A percentile compares a stretch with the other conserved stretches of the same genome.
phyloP scores from a whole-genome alignment of 371 early-diverging fungal species.

The Haplosporangium sp. region DNA sequence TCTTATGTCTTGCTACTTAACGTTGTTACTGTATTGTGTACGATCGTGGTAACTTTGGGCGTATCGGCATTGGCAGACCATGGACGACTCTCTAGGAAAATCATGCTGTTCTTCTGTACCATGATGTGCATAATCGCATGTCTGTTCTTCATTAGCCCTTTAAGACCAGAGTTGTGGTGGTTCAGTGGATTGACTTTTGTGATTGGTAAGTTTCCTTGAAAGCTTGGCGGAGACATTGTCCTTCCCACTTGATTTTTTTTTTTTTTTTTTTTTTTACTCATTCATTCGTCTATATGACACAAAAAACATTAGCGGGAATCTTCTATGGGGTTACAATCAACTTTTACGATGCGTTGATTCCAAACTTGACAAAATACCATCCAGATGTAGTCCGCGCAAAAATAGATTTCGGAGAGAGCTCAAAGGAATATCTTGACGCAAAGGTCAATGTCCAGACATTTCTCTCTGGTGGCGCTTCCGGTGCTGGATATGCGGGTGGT shows the following conservation, averaged over 20 bases:
- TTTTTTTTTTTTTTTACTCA: no score
- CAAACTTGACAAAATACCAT: conserved; percentile 62
- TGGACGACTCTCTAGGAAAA: conserved; percentile 32
- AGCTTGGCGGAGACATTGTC: no score
- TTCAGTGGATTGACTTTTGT: conserved; percentile 16
- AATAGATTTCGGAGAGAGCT: conserved; percentile 18
- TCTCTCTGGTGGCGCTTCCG: conserved; percentile 48
- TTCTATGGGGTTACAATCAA: conserved; percentile 60
- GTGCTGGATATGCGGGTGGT: conserved; percentile 38
- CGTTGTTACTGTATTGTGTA: conserved; percentile 32
- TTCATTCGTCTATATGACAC: no score
- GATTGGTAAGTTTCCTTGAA: conserved; percentile 12
- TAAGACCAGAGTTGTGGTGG: conserved; percentile 34
- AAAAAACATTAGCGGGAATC: conserved; percentile 39
- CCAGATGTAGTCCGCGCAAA: conserved; percentile 54
- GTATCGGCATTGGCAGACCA: conserved; percentile 47
- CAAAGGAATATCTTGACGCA: conserved; percentile 29
- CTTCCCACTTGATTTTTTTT: no score
- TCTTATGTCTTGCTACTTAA: conserved; percentile 40
- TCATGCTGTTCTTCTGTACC: conserved; percentile 24
- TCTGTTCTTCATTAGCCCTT: conserved; percentile 31
- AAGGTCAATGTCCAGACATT: conserved; percentile 40
- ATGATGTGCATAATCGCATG: conserved; percentile 13
- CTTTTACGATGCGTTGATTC: conserved; percentile 70
- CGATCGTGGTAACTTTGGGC: conserved; percentile 26